phyloP scores from a whole-genome alignment of 495 filamentous ascomycete species.

The Penicillium flavigenum region DNA sequence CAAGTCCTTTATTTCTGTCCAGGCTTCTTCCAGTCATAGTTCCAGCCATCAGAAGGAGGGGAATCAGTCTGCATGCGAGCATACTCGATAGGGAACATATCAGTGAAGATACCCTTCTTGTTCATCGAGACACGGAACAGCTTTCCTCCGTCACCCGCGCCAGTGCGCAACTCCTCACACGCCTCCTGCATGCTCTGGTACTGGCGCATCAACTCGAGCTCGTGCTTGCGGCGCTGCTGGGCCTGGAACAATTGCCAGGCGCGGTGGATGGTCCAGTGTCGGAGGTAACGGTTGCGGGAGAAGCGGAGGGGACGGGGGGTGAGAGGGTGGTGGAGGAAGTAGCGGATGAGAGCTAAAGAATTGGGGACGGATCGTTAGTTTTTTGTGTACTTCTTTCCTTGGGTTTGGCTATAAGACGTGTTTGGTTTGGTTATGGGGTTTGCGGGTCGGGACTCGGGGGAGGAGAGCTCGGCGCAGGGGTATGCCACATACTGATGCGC shows the following conservation, averaged over 20 bases:
- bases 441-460: slow-evolving; percentile 12
- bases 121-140: slow-evolving; percentile 81
- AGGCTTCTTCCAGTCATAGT: slow-evolving; percentile 58
- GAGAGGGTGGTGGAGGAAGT: slow-evolving; percentile 62
- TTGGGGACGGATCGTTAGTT: slow-evolving; percentile 8
- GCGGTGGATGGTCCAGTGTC: slow-evolving; percentile 99
- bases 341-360: slow-evolving; percentile 57
- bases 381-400: background rate
- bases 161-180: slow-evolving; percentile 75
- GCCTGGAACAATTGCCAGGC: slow-evolving; percentile 77
- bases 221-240: slow-evolving; percentile 57
- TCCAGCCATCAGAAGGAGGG: slow-evolving; percentile 71
- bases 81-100: slow-evolving; percentile 82
- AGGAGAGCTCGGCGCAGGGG: background rate
- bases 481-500: slow-evolving; percentile 49
- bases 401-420: slow-evolving; percentile 2
- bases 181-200: slow-evolving; percentile 77
- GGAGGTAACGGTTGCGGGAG: slow-evolving; percentile 81
- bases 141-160: slow-evolving; percentile 70
- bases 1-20: slow-evolving; percentile 24
- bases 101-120: slow-evolving; percentile 72
- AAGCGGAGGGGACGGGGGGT: slow-evolving; percentile 80
- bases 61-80: slow-evolving; percentile 77
- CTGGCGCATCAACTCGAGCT: slow-evolving; percentile 66
- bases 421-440: background rate